These are phyloP conservation scores for Lactarius trivialis DNA, from an alignment of 768 basidiomycete genomes.

Conservation along the genomic window DNA sequence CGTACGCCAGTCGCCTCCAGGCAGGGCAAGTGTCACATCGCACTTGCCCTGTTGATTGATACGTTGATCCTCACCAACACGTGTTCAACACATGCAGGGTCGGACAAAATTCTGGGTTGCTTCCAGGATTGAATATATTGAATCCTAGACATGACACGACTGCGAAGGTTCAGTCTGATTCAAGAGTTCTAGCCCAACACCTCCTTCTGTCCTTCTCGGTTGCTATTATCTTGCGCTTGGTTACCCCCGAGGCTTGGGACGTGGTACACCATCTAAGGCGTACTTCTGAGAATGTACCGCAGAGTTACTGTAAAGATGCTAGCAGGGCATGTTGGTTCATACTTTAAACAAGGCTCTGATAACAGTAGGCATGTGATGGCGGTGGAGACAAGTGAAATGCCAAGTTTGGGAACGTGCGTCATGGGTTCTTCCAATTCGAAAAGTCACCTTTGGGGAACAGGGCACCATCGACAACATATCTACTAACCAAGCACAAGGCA, in stretches of 20 bases:
- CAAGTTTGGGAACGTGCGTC: background rate
- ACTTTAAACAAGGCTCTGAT: background rate
- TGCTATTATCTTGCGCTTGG: background rate
- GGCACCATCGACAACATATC: background rate
- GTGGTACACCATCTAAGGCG: background rate
- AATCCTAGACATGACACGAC: background rate
- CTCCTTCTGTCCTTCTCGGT: background rate
- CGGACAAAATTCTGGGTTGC: background rate
- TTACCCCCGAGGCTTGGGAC: background rate
- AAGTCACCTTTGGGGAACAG: background rate
- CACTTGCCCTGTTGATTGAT: too few species aligned
- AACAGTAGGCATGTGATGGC: background rate
- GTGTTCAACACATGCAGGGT: slow-evolving; percentile 5
- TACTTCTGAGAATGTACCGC: background rate
- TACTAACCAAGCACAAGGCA: background rate
- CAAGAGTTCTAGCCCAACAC: background rate
- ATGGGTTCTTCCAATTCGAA: background rate
- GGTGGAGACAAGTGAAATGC: background rate
- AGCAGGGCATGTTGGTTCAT: background rate
- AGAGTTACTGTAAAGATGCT: background rate
- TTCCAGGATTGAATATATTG: background rate
- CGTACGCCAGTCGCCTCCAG: background rate
- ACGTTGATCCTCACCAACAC: background rate
- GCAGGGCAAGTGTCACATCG: background rate
- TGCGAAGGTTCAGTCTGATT: background rate